These are phyloP conservation scores for Geoglossum glabrum DNA, from an alignment of 495 filamentous ascomycete genomes.

Conservation along the genomic window DNA sequence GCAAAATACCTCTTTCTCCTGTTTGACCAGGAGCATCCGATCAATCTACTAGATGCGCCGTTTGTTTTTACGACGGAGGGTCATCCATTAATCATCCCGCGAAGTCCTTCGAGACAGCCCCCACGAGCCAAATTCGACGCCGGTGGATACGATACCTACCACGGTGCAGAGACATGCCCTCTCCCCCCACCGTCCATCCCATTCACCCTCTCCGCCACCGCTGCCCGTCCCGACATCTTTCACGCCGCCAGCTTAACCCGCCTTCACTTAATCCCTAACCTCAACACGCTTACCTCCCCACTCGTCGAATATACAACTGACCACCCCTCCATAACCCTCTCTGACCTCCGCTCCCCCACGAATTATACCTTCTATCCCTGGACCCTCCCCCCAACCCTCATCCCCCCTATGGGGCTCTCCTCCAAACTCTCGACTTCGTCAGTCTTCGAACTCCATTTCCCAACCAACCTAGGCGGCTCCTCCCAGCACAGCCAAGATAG, in stretches of 20 bases:
- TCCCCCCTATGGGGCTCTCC: slow-evolving; percentile 56
- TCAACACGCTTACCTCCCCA: slow-evolving; percentile 29
- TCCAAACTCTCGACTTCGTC: slow-evolving; percentile 37
- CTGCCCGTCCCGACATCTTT: slow-evolving; percentile 70
- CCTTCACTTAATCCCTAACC: slow-evolving; percentile 51
- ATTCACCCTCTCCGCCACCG: slow-evolving; percentile 56
- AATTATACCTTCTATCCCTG: slow-evolving; percentile 85
- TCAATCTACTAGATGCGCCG: slow-evolving; percentile 67
- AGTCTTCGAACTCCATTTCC: slow-evolving; percentile 67
- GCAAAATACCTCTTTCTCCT: slow-evolving; percentile 86
- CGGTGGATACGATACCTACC: too few species aligned
- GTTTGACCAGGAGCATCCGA: slow-evolving; percentile 65
- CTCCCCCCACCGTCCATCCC: slow-evolving; percentile 32
- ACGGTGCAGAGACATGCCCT: slow-evolving; percentile 32
- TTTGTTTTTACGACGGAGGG: slow-evolving; percentile 94
- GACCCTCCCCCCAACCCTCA: slow-evolving; percentile 57
- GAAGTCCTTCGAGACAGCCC: too few species aligned
- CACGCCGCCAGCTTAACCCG: slow-evolving; percentile 76
- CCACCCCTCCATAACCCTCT: slow-evolving; percentile 33
- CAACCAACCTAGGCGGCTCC: slow-evolving; percentile 17
- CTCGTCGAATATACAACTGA: slow-evolving; percentile 29
- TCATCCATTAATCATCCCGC: slow-evolving; percentile 76
- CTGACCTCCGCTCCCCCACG: slow-evolving; percentile 38
- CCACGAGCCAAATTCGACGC: too few species aligned
- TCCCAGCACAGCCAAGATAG: too few species aligned